Evolutionary conservation across 192 early-diverging fungal genomes (phyloP).

Genomic region (Obelidium mucronatum): DNA sequence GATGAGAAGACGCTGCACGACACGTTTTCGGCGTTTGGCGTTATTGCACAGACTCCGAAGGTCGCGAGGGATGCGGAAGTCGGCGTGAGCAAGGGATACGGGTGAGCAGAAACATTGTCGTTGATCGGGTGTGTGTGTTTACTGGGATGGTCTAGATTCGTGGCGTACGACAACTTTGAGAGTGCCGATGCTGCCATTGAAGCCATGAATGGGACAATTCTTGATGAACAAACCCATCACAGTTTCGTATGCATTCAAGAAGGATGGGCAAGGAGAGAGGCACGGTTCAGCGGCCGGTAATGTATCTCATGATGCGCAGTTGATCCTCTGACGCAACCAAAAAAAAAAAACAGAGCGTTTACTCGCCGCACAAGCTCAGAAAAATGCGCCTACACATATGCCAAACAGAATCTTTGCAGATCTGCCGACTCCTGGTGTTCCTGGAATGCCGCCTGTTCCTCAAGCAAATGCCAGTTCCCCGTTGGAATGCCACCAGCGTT

Average conservation of each 20-base stretch:
- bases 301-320: not conserved
- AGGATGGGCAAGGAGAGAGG: slow-evolving; percentile 96
- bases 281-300: slow-evolving; percentile 92
- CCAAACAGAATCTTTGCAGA: slow-evolving; percentile 79
- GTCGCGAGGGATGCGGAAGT: slow-evolving; percentile 84
- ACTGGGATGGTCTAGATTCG: too few species aligned
- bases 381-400: slow-evolving; percentile 70
- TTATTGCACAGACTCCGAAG: slow-evolving; percentile 85
- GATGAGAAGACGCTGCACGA: slow-evolving; percentile 93
- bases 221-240: slow-evolving; percentile 92
- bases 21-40: slow-evolving; percentile 94
- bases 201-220: slow-evolving; percentile 97
- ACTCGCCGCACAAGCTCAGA: slow-evolving; percentile 86
- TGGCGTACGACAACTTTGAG: slow-evolving; percentile 82
- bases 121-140: slow-evolving; percentile 73
- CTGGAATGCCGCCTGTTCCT: slow-evolving; percentile 24
- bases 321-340: not conserved
- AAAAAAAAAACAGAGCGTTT: slow-evolving; percentile 72
- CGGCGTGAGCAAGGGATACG: slow-evolving; percentile 90
- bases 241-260: slow-evolving; percentile 95
- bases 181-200: slow-evolving; percentile 96
- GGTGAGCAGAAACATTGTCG: too few species aligned
- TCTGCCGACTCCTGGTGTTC: slow-evolving; percentile 40
- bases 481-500: slow-evolving; percentile 24
- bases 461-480: slow-evolving; percentile 10